Base-by-base conservation (phyloP, 2,329 filamentous ascomycete species). In the Dryadomyces quercivorus region DNA sequence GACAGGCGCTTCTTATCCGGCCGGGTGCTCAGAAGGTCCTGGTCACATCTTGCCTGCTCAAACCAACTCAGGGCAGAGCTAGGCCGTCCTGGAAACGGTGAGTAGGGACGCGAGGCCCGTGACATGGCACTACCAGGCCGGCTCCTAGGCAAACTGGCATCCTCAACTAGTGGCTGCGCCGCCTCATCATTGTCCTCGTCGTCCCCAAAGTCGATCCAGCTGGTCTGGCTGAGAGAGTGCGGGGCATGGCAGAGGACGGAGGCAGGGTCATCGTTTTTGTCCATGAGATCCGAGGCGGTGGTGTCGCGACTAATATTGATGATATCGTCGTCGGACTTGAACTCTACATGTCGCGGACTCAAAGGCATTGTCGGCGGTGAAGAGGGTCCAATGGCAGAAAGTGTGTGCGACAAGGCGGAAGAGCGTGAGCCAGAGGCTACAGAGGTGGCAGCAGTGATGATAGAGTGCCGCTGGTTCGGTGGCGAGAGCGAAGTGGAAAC, bases 401-500 rank as follows among this genome's bases (percentile, higher is more conserved):
- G 55, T 12, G 50, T 56, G 16, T 57, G 61, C 31, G 65, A 65
- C 56, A 62, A 57, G 3, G 61, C 53, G 2, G 62, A 62, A 44
- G 63, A 63, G 34, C 63, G 60, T 51, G 63, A 66, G 21, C 65
- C 69, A 1, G 67, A 66, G 5, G 67, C 67, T 36, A 72, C 60
- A 20, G 70, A 71, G 3, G 72, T 73, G 36, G 69, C 69, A 26
- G 67, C 60, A 2, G 72, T 73, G 40, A 64, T 59, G 49, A 72
- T 64, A 0, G 72, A 74, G 47, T 65, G 67, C 34, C 68, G 65
- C 43, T 67, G 63, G 36, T 61, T 64, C 9, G 64, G 12, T 3
- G 16, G 42, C 3, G 18, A 64, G 36, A 66, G 59, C 16, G 65
- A 66, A 2, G 51, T 64, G 43, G 67, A 65, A 51, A 69, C 61